A percentile compares a stretch with the other conserved stretches of the same genome.
Evolutionary conservation across 768 basidiomycete species (phyloP).

Genomic region (Leccinum ochraceum): DNA sequence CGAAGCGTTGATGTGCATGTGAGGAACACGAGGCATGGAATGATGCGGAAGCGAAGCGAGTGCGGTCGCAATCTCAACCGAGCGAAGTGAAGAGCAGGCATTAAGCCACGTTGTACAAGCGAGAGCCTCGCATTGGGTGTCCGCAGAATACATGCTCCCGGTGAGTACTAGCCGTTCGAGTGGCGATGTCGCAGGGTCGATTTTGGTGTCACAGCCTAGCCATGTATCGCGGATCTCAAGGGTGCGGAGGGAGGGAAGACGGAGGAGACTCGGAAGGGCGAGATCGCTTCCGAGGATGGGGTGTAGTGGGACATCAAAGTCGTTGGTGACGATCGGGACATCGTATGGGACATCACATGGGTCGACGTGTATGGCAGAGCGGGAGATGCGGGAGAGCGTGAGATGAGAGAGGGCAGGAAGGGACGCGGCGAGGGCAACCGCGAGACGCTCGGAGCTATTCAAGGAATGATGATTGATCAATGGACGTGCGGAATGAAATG

Average conservation of each 20-base stretch:
- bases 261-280: constrained; percentile 63
- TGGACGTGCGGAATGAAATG: not conserved
- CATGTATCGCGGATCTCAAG: constrained; percentile 72
- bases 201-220: constrained; percentile 45
- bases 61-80: constrained; percentile 24
- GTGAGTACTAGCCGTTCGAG: constrained; percentile 29
- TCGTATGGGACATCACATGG: constrained; percentile 40
- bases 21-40: constrained; percentile 13
- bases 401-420: constrained; percentile 56
- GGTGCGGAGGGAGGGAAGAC: constrained; percentile 58
- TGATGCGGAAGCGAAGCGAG: constrained; percentile 20
- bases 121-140: constrained; percentile 17
- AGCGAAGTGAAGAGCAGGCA: constrained; percentile 23
- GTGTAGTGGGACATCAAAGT: constrained; percentile 60
- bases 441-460: constrained; percentile 54
- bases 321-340: constrained; percentile 62
- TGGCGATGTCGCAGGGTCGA: constrained; percentile 10
- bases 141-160: constrained; percentile 31
- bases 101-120: constrained; percentile 30
- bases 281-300: constrained; percentile 56
- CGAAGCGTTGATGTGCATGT: constrained; percentile 30
- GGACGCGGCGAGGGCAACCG: constrained; percentile 66
- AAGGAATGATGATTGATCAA: constrained; percentile 4
- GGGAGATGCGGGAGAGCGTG: constrained; percentile 61
- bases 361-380: constrained; percentile 65